Percentiles rank a stretch among this genome's conserved stretches.
These are phyloP conservation scores for Cercospora zeae-maydis DNA, from an alignment of 2,329 filamentous ascomycete species.

Conservation along the genomic window DNA sequence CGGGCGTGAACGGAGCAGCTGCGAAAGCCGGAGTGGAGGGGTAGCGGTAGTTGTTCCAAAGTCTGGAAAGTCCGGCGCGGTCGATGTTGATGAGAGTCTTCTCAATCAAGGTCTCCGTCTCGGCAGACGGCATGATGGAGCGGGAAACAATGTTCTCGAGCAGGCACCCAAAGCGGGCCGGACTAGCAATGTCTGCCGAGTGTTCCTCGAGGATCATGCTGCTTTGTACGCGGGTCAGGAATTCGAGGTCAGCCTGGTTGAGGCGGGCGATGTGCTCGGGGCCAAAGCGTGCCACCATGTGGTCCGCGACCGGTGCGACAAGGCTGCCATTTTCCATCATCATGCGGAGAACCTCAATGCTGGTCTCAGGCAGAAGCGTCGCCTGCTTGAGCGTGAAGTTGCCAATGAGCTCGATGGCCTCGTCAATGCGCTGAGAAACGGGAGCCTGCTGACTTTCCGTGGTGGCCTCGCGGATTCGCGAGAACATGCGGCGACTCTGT, in stretches of 20 bases:
- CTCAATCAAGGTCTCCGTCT: conserved; percentile 56
- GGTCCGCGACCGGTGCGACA: conserved; percentile 57
- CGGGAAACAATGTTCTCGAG: conserved; percentile 56
- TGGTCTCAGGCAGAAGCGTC: conserved; percentile 52
- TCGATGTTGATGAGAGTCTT: conserved; percentile 55
- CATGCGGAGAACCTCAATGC: conserved; percentile 58
- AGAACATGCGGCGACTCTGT: conserved; percentile 81
- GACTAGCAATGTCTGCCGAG: conserved; percentile 54
- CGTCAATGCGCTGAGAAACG: conserved; percentile 76
- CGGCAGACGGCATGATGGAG: conserved; percentile 52
- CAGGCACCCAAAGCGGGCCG: conserved; percentile 59
- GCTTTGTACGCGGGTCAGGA: conserved; percentile 60
- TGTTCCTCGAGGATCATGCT: conserved; percentile 47
- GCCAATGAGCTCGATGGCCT: conserved; percentile 70
- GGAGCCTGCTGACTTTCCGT: conserved; percentile 50
- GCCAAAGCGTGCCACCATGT: conserved; percentile 58
- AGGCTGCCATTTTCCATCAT: conserved; percentile 65
- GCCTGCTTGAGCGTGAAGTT: conserved; percentile 54
- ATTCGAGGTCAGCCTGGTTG: conserved; percentile 51
- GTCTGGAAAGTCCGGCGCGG: conserved; percentile 46
- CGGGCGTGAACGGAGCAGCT: conserved; percentile 50
- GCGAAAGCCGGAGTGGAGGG: conserved; percentile 44
- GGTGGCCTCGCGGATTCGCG: conserved; percentile 67
- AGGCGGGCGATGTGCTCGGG: conserved; percentile 58
- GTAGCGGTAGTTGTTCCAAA: conserved; percentile 59